A percentile compares a stretch with the other conserved stretches of the same genome.
Conservation (phyloP, 306 rosid genomes). For the Ziziphus jujuba region DNA sequence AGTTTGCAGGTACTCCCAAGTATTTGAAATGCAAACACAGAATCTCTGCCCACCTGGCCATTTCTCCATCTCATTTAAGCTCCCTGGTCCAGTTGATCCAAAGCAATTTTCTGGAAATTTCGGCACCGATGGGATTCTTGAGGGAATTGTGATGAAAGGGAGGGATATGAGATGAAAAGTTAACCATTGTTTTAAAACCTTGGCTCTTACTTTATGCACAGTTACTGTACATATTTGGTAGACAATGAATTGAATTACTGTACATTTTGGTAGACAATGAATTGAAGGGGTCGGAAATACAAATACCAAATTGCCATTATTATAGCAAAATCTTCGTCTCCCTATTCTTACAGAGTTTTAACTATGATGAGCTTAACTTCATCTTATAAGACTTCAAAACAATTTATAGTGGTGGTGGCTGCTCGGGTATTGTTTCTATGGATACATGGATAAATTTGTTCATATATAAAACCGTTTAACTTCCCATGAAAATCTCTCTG, state of each 20-base stretch:
- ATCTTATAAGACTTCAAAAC: no score
- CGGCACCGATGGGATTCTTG: conserved; percentile 40
- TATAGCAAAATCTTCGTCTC: no score
- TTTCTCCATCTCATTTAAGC: conserved; percentile 41
- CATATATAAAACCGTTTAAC: no score
- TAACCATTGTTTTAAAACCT: neutral
- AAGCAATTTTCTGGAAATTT: conserved; percentile 37
- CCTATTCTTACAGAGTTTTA: no score
- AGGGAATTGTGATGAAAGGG: conserved; percentile 39
- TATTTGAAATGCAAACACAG: conserved; percentile 43
- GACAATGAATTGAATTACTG: neutral
- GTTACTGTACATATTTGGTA: neutral
- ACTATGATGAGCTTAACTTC: no score
- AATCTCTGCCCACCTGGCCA: conserved; percentile 43
- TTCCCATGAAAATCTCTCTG: no score
- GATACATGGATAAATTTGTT: no score
- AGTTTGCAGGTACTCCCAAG: conserved; percentile 35
- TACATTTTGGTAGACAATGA: neutral
- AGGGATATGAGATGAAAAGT: neutral
- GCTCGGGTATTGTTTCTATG: no score
- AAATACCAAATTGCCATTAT: no score
- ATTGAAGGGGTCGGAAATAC: neutral
- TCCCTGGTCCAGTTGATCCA: conserved; percentile 42
- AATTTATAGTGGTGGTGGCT: no score
- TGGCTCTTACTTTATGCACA: neutral